phyloP scores from a whole-genome alignment of 1,284 basidiomycete species.

The Xanthoconium separans region DNA sequence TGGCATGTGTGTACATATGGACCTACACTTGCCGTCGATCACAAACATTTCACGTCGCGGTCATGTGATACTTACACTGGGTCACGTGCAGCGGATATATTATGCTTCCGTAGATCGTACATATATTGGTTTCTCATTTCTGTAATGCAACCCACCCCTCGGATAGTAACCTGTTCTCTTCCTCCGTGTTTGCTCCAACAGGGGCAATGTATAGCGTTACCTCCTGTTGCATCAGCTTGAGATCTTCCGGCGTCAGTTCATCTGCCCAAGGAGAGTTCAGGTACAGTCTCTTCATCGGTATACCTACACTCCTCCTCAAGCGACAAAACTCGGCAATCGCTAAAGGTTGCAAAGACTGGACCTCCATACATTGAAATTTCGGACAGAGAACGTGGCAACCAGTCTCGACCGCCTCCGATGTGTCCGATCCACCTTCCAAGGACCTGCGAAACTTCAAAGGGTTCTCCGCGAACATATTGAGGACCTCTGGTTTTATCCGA shows the following conservation, averaged over 20 bases:
- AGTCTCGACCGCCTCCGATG: neutral
- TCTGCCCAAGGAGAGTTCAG: slow-evolving; percentile 27
- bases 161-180: slow-evolving; percentile 37
- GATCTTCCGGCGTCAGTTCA: slow-evolving; percentile 15
- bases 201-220: slow-evolving; percentile 29
- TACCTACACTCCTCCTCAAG: slow-evolving; percentile 30
- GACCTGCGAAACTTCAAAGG: slow-evolving; percentile 26
- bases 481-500: slow-evolving; percentile 37
- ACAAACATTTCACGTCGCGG: slow-evolving; percentile 20
- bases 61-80: slow-evolving; percentile 25
- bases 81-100: slow-evolving; percentile 18
- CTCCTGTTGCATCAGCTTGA: slow-evolving; percentile 21
- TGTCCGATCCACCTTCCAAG: slow-evolving; percentile 3
- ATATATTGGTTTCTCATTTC: neutral
- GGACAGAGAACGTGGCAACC: slow-evolving; percentile 37
- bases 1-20: slow-evolving; percentile 6
- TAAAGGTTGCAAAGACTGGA: slow-evolving; percentile 30
- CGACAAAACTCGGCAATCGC: slow-evolving; percentile 28
- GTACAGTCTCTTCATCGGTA: slow-evolving; percentile 38
- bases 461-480: slow-evolving; percentile 45
- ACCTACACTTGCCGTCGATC: neutral
- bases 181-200: slow-evolving; percentile 35
- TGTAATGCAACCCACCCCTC: slow-evolving; percentile 16
- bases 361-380: slow-evolving; percentile 43
- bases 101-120: slow-evolving; percentile 5